Conservation (phyloP, 2,329 filamentous ascomycete genomes). For the Xylariaceae sp. region DNA sequence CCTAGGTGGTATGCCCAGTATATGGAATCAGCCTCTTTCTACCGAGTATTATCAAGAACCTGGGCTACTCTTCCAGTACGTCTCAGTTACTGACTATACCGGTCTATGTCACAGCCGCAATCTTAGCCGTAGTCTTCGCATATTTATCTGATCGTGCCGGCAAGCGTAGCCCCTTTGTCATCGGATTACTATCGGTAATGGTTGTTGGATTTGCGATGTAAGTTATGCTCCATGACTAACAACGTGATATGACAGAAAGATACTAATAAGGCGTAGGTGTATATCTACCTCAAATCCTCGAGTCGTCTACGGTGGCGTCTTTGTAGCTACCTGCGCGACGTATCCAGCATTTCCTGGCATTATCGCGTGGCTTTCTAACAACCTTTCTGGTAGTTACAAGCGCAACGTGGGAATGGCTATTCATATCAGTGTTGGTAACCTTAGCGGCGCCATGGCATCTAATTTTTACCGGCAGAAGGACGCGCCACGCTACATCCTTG, state of each 20-base stretch:
- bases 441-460: constrained; percentile 66
- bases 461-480: constrained; percentile 68
- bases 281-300: constrained; percentile 59
- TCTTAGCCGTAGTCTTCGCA: constrained; percentile 56
- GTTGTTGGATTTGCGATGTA: constrained; percentile 60
- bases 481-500: constrained; percentile 51
- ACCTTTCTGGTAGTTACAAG: constrained; percentile 70
- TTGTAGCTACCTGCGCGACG: constrained; percentile 75
- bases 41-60: constrained; percentile 64
- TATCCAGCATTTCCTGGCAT: constrained; percentile 80
- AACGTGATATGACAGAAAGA: neutral
- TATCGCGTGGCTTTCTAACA: constrained; percentile 79
- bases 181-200: constrained; percentile 56
- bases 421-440: constrained; percentile 64
- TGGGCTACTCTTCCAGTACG: constrained; percentile 59
- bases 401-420: constrained; percentile 66
- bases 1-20: constrained; percentile 54
- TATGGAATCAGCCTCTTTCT: constrained; percentile 62
- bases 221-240: constrained; percentile 11
- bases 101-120: constrained; percentile 66
- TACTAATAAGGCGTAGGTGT: constrained; percentile 51
- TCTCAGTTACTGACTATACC: constrained; percentile 67
- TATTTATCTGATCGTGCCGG: constrained; percentile 58
- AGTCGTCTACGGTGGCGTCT: constrained; percentile 74
- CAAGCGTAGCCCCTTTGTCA: constrained; percentile 58